Evolutionary conservation across 495 filamentous ascomycete genomes (phyloP).

Genomic region (Penicillium chermesinum): DNA sequence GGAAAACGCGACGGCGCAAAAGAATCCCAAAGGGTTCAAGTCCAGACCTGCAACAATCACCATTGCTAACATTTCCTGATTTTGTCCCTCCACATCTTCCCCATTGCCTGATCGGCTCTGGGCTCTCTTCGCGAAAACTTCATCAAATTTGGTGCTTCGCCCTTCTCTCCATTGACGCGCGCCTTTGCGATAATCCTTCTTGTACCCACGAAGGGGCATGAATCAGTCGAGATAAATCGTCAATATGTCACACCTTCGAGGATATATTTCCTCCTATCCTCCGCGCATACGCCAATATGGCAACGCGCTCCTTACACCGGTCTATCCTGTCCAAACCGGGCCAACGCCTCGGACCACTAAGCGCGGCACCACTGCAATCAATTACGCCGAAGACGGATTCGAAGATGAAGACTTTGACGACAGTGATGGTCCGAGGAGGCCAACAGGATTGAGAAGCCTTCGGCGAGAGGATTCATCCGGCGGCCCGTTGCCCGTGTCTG

Average conservation of each 20-base stretch:
- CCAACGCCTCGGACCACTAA: slow-evolving; percentile 85
- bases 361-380: slow-evolving; percentile 90
- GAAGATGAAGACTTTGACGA: slow-evolving; percentile 96
- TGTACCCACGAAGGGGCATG: slow-evolving; percentile 37
- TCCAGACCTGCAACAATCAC: not conserved
- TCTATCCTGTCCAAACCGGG: slow-evolving; percentile 63
- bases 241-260: slow-evolving; percentile 67
- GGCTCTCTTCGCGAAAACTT: slow-evolving; percentile 17
- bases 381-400: slow-evolving; percentile 93
- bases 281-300: slow-evolving; percentile 85
- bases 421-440: slow-evolving; percentile 68
- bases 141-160: not conserved
- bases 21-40: slow-evolving; percentile 16
- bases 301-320: slow-evolving; percentile 86
- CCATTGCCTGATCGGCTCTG: slow-evolving; percentile 1
- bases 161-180: slow-evolving; percentile 8
- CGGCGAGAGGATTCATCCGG: slow-evolving; percentile 68
- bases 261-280: slow-evolving; percentile 86
- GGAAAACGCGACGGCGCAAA: slow-evolving; percentile 38
- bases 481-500: slow-evolving; percentile 55
- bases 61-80: no score
- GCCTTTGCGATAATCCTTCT: slow-evolving; percentile 7
- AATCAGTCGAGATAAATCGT: slow-evolving; percentile 32
- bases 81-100: not conserved
- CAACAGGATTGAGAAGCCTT: slow-evolving; percentile 78